These are phyloP conservation scores for Zizania palustris DNA, from an alignment of 202 grass and related monocot genomes.

Conservation along the genomic window DNA sequence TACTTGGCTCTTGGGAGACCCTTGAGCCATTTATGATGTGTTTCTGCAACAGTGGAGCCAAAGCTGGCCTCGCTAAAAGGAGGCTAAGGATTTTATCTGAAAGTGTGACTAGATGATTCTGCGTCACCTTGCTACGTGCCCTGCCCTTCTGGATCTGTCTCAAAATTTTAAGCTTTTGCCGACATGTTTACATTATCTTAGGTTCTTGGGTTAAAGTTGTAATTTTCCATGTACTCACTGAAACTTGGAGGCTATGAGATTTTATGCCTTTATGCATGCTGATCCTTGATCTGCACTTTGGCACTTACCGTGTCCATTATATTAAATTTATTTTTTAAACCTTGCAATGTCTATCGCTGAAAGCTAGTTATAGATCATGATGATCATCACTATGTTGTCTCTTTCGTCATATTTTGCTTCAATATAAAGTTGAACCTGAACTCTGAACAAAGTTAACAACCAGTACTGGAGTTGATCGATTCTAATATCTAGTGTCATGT, in stretches of 20 bases:
- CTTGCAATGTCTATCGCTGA: not conserved
- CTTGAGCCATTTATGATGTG: not conserved
- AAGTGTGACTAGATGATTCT: conserved; percentile 37
- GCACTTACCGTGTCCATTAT: not conserved
- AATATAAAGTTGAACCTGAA: not conserved
- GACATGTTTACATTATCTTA: conserved; percentile 51
- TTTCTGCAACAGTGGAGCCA: conserved; percentile 4
- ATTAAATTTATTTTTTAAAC: not conserved
- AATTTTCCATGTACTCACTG: conserved; percentile 28
- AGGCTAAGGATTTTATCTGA: not conserved
- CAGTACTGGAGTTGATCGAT: not conserved
- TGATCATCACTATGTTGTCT: not conserved
- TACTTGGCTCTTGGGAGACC: conserved; percentile 32
- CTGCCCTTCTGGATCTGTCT: conserved; percentile 37
- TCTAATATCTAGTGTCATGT: not conserved
- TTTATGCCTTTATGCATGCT: not conserved
- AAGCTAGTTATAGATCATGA: not conserved
- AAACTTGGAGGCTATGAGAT: not conserved
- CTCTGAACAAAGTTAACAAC: conserved; percentile 11
- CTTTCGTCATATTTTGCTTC: not conserved
- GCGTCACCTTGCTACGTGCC: conserved; percentile 35
- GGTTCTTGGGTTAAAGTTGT: conserved; percentile 22
- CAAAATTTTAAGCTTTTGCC: conserved; percentile 29
- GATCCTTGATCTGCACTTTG: conserved; percentile 1
- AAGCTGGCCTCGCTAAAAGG: conserved; percentile 15